Base-by-base conservation (phyloP, 345 rosid genomes). In the Murraya koenigii region DNA sequence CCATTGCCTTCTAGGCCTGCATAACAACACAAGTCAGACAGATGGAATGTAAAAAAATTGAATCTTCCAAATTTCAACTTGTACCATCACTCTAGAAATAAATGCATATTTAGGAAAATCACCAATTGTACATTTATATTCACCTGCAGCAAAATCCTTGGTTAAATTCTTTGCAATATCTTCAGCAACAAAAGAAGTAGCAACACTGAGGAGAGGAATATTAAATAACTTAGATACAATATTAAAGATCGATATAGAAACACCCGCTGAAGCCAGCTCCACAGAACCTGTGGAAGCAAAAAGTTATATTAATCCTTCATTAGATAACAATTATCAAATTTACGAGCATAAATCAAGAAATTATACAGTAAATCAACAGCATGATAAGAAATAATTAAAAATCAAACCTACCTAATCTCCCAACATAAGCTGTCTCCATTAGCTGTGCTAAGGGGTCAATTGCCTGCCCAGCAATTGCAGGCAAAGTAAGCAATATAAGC, bases 341-440 rank as follows among this genome's bases (percentile, higher is more conserved):
- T 32, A 64, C 23, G 23, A 64, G 71, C 23, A 52, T 47, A 28
- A 75, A 65, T 49, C 44, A 41, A 64, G n/a, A 25, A 36, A 54
- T n/a, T 56, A 60, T 17, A 62, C 7, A 30, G 33, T 59, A 25
- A 74, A 60, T 39, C 33, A 74, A 36, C 14, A 54, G 5, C 19
- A 19, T 19, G 5, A 44, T 44, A 44, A 11, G 49, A 61, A 69
- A 20, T 65, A 25, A 7, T 35, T 49, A 69, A 72, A 65, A 49
- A 71, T 28, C 41, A 69, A 65, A 66, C 35, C 80, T 86, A 96
- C 98, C 97, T 68, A 92, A 83, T 88, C 97, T 88, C 49, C 99
- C 99, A 74, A 96, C 92, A 87, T 90, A 96, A 44, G 97, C 97
- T 25, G 97, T 96, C 86, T 96, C 98, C 97, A 96, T 91, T 77